Evolutionary conservation across 2,329 filamentous ascomycete species (phyloP), one percentile per base, ranked within the genome.

Genomic region (Penicillium polonicum): DNA sequence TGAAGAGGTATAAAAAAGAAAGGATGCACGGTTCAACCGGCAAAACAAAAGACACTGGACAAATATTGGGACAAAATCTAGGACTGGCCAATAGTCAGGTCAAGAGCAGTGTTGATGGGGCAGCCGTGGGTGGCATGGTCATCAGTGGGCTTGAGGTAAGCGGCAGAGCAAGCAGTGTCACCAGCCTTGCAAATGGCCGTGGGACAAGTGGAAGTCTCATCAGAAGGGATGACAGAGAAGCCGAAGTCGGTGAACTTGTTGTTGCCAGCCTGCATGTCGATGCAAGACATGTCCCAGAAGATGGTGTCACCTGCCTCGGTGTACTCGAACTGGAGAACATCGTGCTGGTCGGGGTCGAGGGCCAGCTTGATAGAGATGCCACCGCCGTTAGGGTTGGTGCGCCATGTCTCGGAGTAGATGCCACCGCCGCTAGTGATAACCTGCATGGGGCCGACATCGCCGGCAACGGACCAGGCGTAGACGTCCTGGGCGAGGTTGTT

Each of bases 261-360:
- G 39, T 73, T 71, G 59, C 64, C 59, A 10, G 60, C 33, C 35
- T 60, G 58, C 65, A 73, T 69, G 62, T 76, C 62, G 59, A 76
- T 74, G 65, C 69, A 74, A 55, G 74, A 76, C n/a, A 76, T 63
- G 59, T 76, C 74, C 71, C 73, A 76, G 69, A 63, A 75, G 62
- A 76, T 69, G 29, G 66, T 73, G 41, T 70, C 68, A 35, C 57
- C 52, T 10, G 60, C 45, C 39, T 68, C 57, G 56, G 73, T 76
- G 68, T 76, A 76, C 64, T 76, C 73, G 63, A 75, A 77, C 70
- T 78, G 76, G n/a, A 77, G 73, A 45, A 78, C 70, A 23, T 76
- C 68, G 55, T 59, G 39, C 60, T 73, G 70, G 50, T 63, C 57
- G 21, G 66, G 61, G 21, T 60, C 57, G 59, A 70, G 68, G 57